Evolutionary conservation across 2,329 filamentous ascomycete genomes (phyloP).

Genomic region (Epichloe sibirici): DNA sequence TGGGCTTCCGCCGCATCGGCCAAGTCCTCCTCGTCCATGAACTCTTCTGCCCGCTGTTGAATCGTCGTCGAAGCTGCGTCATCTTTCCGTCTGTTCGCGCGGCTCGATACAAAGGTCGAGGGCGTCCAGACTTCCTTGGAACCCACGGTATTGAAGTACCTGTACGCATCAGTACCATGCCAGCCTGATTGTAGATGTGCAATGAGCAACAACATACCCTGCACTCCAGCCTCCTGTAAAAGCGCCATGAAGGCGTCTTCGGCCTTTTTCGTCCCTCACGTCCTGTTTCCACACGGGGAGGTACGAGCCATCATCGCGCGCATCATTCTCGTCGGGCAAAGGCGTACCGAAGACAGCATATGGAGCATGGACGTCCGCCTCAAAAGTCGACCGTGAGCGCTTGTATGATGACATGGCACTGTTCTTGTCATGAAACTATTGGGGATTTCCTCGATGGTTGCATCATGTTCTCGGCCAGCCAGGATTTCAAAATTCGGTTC

Average conservation of each 20-base stretch:
- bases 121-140: conserved; percentile 98
- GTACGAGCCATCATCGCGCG: conserved; percentile 82
- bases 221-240: conserved; percentile 96
- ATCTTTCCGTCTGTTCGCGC: conserved; percentile 63
- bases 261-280: conserved; percentile 80
- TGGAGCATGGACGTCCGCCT: conserved; percentile 61
- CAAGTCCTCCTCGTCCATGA: conserved; percentile 96
- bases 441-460: not conserved
- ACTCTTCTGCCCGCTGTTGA: conserved; percentile 69
- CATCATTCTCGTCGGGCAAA: conserved; percentile 65
- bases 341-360: conserved; percentile 77
- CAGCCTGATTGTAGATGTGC: not conserved
- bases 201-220: conserved; percentile 48
- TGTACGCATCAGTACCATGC: conserved; percentile 20
- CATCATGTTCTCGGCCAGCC: not conserved
- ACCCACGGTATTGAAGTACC: conserved; percentile 95
- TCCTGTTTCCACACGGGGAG: conserved; percentile 98
- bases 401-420: conserved; percentile 61
- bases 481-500: not conserved
- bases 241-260: conserved; percentile 85
- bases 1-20: conserved; percentile 72
- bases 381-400: conserved; percentile 66
- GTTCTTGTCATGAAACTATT: conserved; percentile 3
- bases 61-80: conserved; percentile 27
- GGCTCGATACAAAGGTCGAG: conserved; percentile 81